Evolutionary conservation across 768 basidiomycete genomes (phyloP).

Genomic region (Phaeotremella skinneri): DNA sequence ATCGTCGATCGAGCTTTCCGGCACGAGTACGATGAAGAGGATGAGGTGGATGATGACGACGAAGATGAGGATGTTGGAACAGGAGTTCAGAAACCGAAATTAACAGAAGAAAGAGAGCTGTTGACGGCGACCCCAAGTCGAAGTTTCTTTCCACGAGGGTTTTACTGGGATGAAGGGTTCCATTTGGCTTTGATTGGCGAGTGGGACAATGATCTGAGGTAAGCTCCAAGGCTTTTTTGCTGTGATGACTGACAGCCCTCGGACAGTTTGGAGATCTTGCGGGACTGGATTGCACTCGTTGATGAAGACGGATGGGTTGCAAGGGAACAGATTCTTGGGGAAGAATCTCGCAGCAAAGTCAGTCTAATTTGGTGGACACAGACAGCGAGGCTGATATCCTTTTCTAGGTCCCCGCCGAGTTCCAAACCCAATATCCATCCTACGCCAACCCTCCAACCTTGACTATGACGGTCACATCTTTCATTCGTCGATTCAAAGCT

Average conservation of each 20-base stretch:
- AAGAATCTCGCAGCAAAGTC: constrained; percentile 91
- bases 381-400: neutral
- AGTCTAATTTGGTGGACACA: constrained; percentile 10
- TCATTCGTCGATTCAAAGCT: constrained; percentile 69
- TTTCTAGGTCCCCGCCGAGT: constrained; percentile 74
- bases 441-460: constrained; percentile 95
- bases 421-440: constrained; percentile 87
- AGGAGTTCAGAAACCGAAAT: constrained; percentile 26
- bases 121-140: constrained; percentile 92
- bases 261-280: constrained; percentile 77
- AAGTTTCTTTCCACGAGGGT: constrained; percentile 95
- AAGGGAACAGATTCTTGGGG: constrained; percentile 92
- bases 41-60: constrained; percentile 56
- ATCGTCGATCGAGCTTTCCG: constrained; percentile 80
- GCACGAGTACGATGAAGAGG: constrained; percentile 82
- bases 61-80: constrained; percentile 40
- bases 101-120: constrained; percentile 72
- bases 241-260: neutral
- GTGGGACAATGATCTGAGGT: constrained; percentile 89
- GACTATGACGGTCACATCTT: constrained; percentile 86
- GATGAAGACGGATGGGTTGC: constrained; percentile 96
- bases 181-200: constrained; percentile 86
- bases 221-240: constrained; percentile 6
- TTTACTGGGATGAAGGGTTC: constrained; percentile 99
- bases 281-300: constrained; percentile 83